Conservation (phyloP, 257 asterid species). For the Perilla frutescens region DNA sequence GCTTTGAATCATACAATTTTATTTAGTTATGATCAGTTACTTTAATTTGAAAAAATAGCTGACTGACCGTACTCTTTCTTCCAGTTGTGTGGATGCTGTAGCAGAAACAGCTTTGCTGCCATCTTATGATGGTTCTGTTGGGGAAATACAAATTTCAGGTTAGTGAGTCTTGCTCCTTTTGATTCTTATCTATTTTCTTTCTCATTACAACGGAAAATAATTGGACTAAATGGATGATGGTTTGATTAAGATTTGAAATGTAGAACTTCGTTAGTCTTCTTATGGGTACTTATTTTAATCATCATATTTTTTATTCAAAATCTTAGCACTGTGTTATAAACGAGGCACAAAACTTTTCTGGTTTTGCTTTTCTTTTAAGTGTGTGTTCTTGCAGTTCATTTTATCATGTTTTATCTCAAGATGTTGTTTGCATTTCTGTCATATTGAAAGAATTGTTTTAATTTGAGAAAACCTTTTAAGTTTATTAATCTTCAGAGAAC, state of each 20-base stretch:
- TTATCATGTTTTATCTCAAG: slow-evolving; percentile 4
- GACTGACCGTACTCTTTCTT: slow-evolving; percentile 32
- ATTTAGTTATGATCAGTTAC: slow-evolving; percentile 29
- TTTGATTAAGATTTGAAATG: slow-evolving; percentile 18
- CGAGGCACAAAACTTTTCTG: not conserved
- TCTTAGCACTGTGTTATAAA: slow-evolving; percentile 3
- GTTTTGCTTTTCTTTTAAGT: slow-evolving; percentile 4
- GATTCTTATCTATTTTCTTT: slow-evolving; percentile 1
- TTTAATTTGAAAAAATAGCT: slow-evolving; percentile 28
- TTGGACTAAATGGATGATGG: slow-evolving; percentile 2
- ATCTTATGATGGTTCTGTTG: slow-evolving; percentile 65
- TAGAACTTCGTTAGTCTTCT: slow-evolving; percentile 10
- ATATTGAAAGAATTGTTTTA: not conserved
- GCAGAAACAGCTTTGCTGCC: slow-evolving; percentile 85
- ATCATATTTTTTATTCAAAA: slow-evolving; percentile 21
- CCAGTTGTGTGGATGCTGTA: slow-evolving; percentile 85
- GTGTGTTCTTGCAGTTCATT: slow-evolving; percentile 21
- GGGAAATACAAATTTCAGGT: slow-evolving; percentile 78
- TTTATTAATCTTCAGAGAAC: slow-evolving; percentile 17
- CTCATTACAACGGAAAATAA: slow-evolving; percentile 19
- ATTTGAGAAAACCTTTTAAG: slow-evolving; percentile 18
- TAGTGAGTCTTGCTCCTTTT: slow-evolving; percentile 29
- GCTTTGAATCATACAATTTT: slow-evolving; percentile 29
- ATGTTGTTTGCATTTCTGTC: not conserved
- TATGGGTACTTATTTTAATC: slow-evolving; percentile 8